These are phyloP conservation scores for Stylosanthes scabra DNA, from an alignment of 331 rosid genomes.

Conservation along the genomic window DNA sequence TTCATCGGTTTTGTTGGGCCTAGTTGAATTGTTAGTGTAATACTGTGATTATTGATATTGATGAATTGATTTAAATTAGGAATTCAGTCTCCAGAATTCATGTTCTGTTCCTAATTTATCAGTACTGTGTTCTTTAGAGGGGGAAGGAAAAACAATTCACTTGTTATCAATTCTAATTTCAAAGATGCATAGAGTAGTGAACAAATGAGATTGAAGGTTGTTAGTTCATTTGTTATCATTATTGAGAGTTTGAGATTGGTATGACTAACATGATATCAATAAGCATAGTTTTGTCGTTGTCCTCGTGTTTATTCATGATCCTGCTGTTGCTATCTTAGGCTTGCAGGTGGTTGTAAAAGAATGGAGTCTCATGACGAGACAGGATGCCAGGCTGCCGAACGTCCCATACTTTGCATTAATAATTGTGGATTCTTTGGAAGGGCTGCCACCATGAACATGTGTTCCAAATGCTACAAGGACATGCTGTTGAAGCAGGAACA, in stretches of 20 bases:
- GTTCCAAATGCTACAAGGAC: slow-evolving; percentile 71
- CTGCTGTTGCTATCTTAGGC: neutral
- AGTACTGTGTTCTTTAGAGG: neutral
- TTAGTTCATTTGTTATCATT: neutral
- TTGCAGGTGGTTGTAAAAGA: slow-evolving; percentile 43
- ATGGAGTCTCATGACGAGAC: slow-evolving; percentile 74
- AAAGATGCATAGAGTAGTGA: neutral
- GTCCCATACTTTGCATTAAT: slow-evolving; percentile 60
- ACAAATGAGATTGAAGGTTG: neutral
- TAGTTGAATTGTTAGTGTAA: slow-evolving; percentile 14
- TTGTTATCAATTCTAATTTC: neutral
- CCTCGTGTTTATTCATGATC: neutral
- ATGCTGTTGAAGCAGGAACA: slow-evolving; percentile 64
- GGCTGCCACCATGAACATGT: slow-evolving; percentile 68
- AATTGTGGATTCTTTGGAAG: slow-evolving; percentile 74
- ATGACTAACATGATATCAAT: neutral
- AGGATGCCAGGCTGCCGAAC: slow-evolving; percentile 69
- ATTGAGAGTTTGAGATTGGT: neutral
- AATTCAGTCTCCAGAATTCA: neutral
- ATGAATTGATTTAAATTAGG: slow-evolving; percentile 14
- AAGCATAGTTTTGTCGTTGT: slow-evolving; percentile 1
- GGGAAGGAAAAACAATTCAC: neutral
- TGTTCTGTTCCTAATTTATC: neutral
- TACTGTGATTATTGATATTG: neutral
- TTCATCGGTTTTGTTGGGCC: slow-evolving; percentile 2